Evolutionary conservation across 2,329 filamentous ascomycete species (phyloP), one percentile per base, ranked within the genome.

Genomic region (Alternaria sp.): DNA sequence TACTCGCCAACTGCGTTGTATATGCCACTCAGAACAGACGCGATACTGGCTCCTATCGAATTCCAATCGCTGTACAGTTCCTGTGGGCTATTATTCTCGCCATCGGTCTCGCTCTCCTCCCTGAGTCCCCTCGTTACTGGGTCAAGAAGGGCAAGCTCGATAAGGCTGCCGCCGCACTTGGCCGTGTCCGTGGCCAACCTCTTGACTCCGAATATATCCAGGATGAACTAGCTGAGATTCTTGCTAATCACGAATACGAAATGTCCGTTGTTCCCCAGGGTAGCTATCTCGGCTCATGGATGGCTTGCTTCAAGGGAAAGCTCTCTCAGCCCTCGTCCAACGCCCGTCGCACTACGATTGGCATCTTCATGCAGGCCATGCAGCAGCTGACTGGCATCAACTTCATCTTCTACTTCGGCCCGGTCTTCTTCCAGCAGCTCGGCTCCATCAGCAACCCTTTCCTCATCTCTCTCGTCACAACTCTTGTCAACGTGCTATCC

Each of bases 231-330:
- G 88, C 91, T 59, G 93, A 97, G 83, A 95, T 97, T 72, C 87
- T 96, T 66, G 93, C 93, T 85, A 97, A 97, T 86, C 88, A 96
- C 82, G 92, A 93, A 83, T 96, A 96, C 78, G 93, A 97, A 85
- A 77, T 90, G 71, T 77, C 87, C 55, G 84, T 91, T 69, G 58
- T 77, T 60, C 76, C 74, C 17, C 69, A 77, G 63, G 74, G 71
- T 57, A 74, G 71, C 71, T 79, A 78, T 66, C 59, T 79, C 44
- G 75, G 74, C 10, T 87, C 86, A 75, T 96, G 93, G 93, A 80
- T 81, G 66, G 85, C 86, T 78, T 89, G 87, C 82, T 89, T 89
- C 83, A 79, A 80, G 62, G 87, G 87, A 62, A 84, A 81, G 59
- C 69, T 79, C 54, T 81, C 76, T 70, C 77, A 83, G 62, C 82